These are phyloP conservation scores for Camelina sativa DNA, from an alignment of 345 rosid species.

Conservation along the genomic window DNA sequence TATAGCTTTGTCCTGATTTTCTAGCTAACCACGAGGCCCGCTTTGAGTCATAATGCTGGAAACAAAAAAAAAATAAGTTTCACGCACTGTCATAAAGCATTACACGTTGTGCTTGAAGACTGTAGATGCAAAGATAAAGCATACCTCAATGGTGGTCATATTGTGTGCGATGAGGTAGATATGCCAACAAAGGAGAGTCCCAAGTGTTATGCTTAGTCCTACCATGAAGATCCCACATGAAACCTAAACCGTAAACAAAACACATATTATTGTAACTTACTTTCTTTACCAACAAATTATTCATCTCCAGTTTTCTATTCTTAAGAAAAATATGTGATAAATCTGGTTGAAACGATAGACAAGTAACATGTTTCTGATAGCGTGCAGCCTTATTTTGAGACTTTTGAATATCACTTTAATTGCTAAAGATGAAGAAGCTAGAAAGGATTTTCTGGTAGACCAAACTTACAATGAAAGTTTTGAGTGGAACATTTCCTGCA, in stretches of 20 bases:
- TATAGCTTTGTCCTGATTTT: slow-evolving; percentile 81
- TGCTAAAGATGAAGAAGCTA: slow-evolving; percentile 22
- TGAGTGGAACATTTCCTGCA: slow-evolving; percentile 48
- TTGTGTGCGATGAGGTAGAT: slow-evolving; percentile 69
- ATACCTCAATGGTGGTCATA: slow-evolving; percentile 89
- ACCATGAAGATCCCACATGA: slow-evolving; percentile 54
- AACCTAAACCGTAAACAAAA: slow-evolving; percentile 45
- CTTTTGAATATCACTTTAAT: not conserved
- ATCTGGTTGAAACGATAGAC: slow-evolving; percentile 4
- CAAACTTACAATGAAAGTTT: slow-evolving; percentile 58
- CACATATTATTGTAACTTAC: not conserved
- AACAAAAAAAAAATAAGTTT: slow-evolving; percentile 19
- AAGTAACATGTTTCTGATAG: slow-evolving; percentile 1
- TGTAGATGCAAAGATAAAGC: not conserved
- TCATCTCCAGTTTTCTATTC: not conserved
- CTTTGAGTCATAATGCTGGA: slow-evolving; percentile 74
- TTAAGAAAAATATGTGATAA: slow-evolving; percentile 10
- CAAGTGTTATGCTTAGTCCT: slow-evolving; percentile 55
- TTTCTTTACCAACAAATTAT: not conserved
- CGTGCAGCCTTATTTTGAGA: slow-evolving; percentile 6
- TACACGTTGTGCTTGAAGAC: not conserved
- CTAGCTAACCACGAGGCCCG: slow-evolving; percentile 78
- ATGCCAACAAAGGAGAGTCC: slow-evolving; percentile 83
- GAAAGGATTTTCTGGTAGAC: slow-evolving; percentile 1
- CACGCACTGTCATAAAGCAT: slow-evolving; percentile 7